Conservation (phyloP, 805 yeast genomes). For the Groenewaldozyma salmanticensis region DNA sequence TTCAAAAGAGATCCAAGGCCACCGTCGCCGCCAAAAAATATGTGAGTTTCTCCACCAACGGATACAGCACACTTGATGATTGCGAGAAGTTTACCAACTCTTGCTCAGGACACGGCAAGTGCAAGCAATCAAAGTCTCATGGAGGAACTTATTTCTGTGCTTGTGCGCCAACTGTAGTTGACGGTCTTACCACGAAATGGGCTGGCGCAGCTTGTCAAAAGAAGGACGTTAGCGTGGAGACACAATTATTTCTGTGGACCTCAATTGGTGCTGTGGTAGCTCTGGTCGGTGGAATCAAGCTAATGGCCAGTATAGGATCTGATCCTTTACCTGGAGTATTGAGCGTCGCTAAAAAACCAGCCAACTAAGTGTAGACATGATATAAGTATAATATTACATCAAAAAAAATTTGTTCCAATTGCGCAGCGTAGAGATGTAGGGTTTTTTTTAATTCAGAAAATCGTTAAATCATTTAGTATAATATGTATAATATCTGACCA, state of each 20-base stretch:
- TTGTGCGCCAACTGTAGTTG: slow-evolving; percentile 24
- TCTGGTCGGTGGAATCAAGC: slow-evolving; percentile 42
- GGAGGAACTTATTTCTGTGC: slow-evolving; percentile 26
- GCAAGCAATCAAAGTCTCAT: slow-evolving; percentile 24
- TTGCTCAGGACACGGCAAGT: slow-evolving; percentile 32
- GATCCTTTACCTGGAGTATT: slow-evolving; percentile 63
- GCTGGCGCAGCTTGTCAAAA: slow-evolving; percentile 50
- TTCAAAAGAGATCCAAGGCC: not conserved
- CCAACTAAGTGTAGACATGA: not conserved
- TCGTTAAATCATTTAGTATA: not conserved
- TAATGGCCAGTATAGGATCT: slow-evolving; percentile 44
- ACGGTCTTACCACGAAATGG: slow-evolving; percentile 27
- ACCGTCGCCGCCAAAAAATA: not conserved
- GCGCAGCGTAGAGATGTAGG: too few relatives aligned
- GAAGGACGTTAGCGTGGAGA: slow-evolving; percentile 55
- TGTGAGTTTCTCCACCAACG: not conserved
- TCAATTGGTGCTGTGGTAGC: slow-evolving; percentile 37
- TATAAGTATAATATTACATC: not conserved
- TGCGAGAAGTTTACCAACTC: slow-evolving; percentile 25
- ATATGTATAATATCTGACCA: too few relatives aligned
- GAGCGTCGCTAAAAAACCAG: slow-evolving; percentile 39
- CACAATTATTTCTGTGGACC: slow-evolving; percentile 64
- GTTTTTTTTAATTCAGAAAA: not conserved
- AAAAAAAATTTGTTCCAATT: not conserved
- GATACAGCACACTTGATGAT: slow-evolving; percentile 19